Percentiles rank a stretch among this genome's conserved stretches.
phyloP scores from a whole-genome alignment of 2,329 filamentous ascomycete genomes.

The Proliferodiscus dingleyae region DNA sequence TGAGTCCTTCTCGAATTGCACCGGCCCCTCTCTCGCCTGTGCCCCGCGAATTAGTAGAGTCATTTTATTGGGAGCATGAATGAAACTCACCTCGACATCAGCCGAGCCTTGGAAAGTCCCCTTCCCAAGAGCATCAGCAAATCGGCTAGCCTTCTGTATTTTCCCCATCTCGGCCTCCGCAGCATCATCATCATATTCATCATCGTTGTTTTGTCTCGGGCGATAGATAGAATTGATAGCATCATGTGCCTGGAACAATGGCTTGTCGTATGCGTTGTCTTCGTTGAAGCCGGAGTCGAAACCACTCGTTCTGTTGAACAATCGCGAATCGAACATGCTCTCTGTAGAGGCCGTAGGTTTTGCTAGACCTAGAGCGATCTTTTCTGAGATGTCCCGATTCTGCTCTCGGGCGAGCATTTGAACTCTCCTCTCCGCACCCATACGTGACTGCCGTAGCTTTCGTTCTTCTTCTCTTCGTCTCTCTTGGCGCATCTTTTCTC shows the following conservation, averaged over 20 bases:
- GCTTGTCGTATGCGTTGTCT: slow-evolving; percentile 96
- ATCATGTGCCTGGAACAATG: slow-evolving; percentile 91
- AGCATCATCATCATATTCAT: slow-evolving; percentile 71
- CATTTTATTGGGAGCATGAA: background rate
- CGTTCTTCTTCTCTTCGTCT: slow-evolving; percentile 77
- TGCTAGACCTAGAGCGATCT: slow-evolving; percentile 87
- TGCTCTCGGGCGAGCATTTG: slow-evolving; percentile 94
- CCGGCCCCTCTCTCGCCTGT: slow-evolving; percentile 78
- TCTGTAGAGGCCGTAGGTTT: slow-evolving; percentile 91
- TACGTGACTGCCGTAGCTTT: slow-evolving; percentile 85
- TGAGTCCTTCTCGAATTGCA: slow-evolving; percentile 90
- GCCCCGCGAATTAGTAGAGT: slow-evolving; percentile 16
- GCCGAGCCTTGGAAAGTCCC: slow-evolving; percentile 87
- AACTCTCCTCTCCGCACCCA: slow-evolving; percentile 88
- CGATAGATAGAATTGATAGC: slow-evolving; percentile 93
- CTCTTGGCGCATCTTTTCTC: slow-evolving; percentile 74
- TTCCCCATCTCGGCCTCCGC: slow-evolving; percentile 80
- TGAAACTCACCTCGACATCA: slow-evolving; percentile 65
- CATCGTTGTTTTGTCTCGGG: slow-evolving; percentile 68
- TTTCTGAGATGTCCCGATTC: slow-evolving; percentile 94
- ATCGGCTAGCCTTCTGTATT: slow-evolving; percentile 80
- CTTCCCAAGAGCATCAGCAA: slow-evolving; percentile 75
- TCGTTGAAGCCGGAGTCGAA: slow-evolving; percentile 94
- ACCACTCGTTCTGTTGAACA: slow-evolving; percentile 92
- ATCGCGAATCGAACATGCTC: slow-evolving; percentile 91